phyloP scores from a whole-genome alignment of 2,329 filamentous ascomycete genomes.

The Seiridium cupressi region DNA sequence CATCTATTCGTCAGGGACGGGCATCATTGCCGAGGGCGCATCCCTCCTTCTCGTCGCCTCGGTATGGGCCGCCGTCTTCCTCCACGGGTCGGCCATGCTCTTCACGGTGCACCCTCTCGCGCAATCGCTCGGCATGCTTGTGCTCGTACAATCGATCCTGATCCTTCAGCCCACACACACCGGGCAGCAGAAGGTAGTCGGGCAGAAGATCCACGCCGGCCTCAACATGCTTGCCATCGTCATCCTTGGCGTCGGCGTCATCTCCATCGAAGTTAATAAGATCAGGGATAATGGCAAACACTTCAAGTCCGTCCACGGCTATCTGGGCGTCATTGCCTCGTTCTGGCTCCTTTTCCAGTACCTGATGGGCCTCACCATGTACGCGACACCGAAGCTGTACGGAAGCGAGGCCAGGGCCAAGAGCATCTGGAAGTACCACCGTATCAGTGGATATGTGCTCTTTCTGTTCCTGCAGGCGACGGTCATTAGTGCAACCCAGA shows the following conservation, averaged over 20 bases:
- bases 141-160: slow-evolving; percentile 77
- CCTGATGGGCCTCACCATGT: slow-evolving; percentile 79
- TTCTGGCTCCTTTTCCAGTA: slow-evolving; percentile 71
- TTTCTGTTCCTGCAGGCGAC: slow-evolving; percentile 71
- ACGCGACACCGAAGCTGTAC: slow-evolving; percentile 66
- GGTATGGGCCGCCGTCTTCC: slow-evolving; percentile 76
- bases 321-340: slow-evolving; percentile 76
- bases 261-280: slow-evolving; percentile 84
- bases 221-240: slow-evolving; percentile 67
- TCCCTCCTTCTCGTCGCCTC: slow-evolving; percentile 72
- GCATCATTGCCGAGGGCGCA: slow-evolving; percentile 75
- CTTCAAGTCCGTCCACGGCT: slow-evolving; percentile 79
- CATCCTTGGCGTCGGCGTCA: slow-evolving; percentile 61
- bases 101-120: slow-evolving; percentile 87
- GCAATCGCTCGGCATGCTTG: slow-evolving; percentile 64
- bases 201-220: slow-evolving; percentile 62
- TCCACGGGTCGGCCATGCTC: slow-evolving; percentile 63
- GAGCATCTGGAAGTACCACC: slow-evolving; percentile 86
- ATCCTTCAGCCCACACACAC: slow-evolving; percentile 86
- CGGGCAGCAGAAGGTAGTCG: slow-evolving; percentile 65
- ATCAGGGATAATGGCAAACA: slow-evolving; percentile 62
- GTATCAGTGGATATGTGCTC: slow-evolving; percentile 72
- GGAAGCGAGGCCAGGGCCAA: slow-evolving; percentile 79
- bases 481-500: slow-evolving; percentile 72
- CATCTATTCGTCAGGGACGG: slow-evolving; percentile 63